A percentile compares a stretch with the other conserved stretches of the same genome.
Evolutionary conservation across 106 monocot genomes (phyloP).

Genomic region (Dioscorea alata): DNA sequence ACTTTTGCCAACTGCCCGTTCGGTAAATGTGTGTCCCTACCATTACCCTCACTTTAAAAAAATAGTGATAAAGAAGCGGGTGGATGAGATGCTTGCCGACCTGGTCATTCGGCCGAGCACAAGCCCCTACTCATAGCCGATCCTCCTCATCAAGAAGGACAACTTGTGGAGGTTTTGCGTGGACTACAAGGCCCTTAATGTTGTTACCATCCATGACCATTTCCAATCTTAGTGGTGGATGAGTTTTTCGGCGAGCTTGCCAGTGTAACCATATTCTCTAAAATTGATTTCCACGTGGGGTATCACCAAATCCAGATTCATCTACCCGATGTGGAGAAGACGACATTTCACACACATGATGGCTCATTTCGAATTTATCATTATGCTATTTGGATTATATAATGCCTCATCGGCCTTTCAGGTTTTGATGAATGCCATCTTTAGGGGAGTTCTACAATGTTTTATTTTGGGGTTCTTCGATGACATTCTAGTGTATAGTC

Average conservation of each 20-base stretch:
- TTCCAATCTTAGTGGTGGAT: conserved; percentile 3
- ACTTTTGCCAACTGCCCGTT: neutral
- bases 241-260: conserved; percentile 11
- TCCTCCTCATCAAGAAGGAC: conserved; percentile 6
- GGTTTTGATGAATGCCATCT: neutral
- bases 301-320: no score
- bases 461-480: neutral
- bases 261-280: conserved; percentile 14
- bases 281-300: conserved; percentile 7
- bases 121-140: neutral
- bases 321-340: no score
- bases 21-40: neutral
- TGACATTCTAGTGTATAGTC: neutral
- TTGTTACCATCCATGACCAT: neutral
- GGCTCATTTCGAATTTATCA: no score
- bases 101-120: neutral
- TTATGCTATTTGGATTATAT: no score
- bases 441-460: neutral
- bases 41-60: neutral
- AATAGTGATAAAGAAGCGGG: neutral
- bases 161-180: conserved; percentile 9
- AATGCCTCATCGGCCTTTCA: no score
- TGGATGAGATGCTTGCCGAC: neutral
- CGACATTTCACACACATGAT: no score
- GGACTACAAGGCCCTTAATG: conserved; percentile 7